Evolutionary conservation across 139 green algal species (phyloP).

Genomic region (Yamagishiella unicocca): DNA sequence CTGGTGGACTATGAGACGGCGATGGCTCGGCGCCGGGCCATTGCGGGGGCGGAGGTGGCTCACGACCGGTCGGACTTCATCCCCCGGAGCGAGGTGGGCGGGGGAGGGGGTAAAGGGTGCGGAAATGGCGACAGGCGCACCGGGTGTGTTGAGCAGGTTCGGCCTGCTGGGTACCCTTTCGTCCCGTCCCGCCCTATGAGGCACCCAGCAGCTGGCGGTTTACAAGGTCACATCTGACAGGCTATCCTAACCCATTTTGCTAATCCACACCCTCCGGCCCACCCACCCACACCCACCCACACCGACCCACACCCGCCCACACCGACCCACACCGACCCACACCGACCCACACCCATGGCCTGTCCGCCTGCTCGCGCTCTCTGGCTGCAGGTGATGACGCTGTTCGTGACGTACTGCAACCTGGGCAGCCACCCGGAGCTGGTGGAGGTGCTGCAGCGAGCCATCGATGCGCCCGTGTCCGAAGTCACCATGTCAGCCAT

Average conservation of each 20-base stretch:
- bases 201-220: no score
- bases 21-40: conserved; percentile 4
- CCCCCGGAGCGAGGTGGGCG: not conserved
- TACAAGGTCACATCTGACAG: no score
- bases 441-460: not conserved
- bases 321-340: no score
- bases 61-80: not conserved
- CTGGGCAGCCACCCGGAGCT: not conserved
- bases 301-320: no score
- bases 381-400: not conserved
- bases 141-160: no score
- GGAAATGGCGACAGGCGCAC: no score
- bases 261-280: not conserved
- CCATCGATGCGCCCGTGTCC: not conserved
- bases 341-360: no score
- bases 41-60: not conserved
- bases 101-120: no score
- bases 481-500: not conserved
- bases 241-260: no score
- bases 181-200: no score
- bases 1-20: conserved; percentile 14
- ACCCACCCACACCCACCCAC: no score
- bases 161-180: no score
- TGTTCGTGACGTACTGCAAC: conserved; percentile 12
- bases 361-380: not conserved